These are phyloP conservation scores for Tetracladium maxilliforme DNA, from an alignment of 2,329 filamentous ascomycete species.

Conservation along the genomic window DNA sequence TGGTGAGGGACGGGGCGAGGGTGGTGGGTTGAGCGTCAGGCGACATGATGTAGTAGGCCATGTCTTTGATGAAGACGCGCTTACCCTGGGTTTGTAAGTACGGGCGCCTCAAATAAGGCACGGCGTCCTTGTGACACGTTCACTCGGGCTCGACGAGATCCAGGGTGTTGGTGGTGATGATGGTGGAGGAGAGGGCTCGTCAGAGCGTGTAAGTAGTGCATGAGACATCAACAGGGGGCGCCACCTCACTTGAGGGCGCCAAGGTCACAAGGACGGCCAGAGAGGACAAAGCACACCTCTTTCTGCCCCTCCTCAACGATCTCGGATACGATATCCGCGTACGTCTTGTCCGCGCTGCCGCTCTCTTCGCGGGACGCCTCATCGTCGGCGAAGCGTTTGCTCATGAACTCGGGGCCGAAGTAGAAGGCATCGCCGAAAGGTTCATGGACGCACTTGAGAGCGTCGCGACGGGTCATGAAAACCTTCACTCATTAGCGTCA, in stretches of 20 bases:
- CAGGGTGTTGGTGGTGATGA: neutral
- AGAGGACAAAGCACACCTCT: constrained; percentile 30
- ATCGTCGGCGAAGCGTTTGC: constrained; percentile 64
- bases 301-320: constrained; percentile 55
- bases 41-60: constrained; percentile 80
- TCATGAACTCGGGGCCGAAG: constrained; percentile 69
- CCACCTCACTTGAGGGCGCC: neutral
- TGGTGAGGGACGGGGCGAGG: constrained; percentile 62
- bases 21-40: constrained; percentile 51
- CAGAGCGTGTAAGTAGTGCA: no score
- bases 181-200: no score
- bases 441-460: constrained; percentile 76
- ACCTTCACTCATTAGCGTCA: constrained; percentile 38
- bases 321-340: constrained; percentile 64
- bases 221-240: no score
- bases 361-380: constrained; percentile 35
- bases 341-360: constrained; percentile 58
- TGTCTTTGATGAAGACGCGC: constrained; percentile 96
- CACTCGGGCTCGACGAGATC: neutral
- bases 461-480: constrained; percentile 86
- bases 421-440: constrained; percentile 33
- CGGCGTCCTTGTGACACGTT: no score
- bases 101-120: no score
- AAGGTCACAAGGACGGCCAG: neutral
- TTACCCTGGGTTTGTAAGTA: constrained; percentile 74